phyloP scores from a whole-genome alignment of 129 eudicot species.

The Apium graveolens region DNA sequence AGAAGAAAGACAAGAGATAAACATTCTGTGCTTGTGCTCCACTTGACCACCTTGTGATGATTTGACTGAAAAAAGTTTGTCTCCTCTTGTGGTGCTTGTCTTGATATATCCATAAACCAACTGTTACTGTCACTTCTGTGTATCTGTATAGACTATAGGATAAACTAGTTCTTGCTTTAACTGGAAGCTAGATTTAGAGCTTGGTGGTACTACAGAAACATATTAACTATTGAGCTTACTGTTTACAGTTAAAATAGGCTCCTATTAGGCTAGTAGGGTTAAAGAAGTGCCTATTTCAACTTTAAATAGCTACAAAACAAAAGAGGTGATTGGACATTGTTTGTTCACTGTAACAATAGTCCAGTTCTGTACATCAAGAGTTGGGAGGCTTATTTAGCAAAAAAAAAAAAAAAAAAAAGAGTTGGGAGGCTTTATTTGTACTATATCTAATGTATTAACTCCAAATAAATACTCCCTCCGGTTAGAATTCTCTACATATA shows the following conservation, averaged over 20 bases:
- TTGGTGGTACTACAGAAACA: background rate
- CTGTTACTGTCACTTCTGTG: background rate
- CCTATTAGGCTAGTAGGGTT: background rate
- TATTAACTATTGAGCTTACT: background rate
- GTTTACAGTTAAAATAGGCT: background rate
- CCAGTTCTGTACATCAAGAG: background rate
- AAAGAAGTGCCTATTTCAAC: conserved; percentile 6
- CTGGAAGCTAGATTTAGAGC: background rate
- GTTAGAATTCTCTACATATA: no score
- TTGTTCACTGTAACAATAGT: background rate
- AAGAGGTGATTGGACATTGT: conserved; percentile 1
- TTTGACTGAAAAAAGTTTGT: conserved; percentile 3
- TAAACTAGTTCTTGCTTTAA: background rate
- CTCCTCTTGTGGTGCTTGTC: conserved; percentile 8
- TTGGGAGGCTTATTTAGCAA: no score
- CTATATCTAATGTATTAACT: no score
- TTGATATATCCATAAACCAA: background rate
- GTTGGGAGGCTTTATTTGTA: no score
- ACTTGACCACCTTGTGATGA: background rate
- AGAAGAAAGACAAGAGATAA: background rate
- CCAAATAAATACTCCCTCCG: no score
- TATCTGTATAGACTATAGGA: background rate
- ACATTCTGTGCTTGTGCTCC: background rate
- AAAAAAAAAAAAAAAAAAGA: no score
- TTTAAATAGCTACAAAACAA: conserved; percentile 1